Percentiles rank a stretch among this genome's conserved stretches.
These are phyloP conservation scores for Pterulicium gracile DNA, from an alignment of 1,284 basidiomycete genomes.

Conservation along the genomic window DNA sequence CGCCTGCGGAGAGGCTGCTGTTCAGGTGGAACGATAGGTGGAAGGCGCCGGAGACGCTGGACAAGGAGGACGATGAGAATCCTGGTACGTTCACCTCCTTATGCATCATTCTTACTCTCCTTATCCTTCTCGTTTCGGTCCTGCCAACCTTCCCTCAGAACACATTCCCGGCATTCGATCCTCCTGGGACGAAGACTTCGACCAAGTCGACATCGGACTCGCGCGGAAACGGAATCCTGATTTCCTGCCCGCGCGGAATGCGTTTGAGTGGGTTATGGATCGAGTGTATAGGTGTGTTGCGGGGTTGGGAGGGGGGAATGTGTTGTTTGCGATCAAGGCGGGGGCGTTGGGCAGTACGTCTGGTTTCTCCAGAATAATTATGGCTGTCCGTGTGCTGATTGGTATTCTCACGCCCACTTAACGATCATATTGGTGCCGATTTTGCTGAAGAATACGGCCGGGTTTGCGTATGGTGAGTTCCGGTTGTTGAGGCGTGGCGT, in stretches of 20 bases:
- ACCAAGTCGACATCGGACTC: constrained; percentile 38
- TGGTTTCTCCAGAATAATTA: not conserved
- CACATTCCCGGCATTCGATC: not conserved
- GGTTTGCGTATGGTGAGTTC: constrained; percentile 48
- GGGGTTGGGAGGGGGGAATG: constrained; percentile 43
- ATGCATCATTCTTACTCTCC: not conserved
- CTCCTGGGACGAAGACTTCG: not conserved
- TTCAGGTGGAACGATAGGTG: constrained; percentile 34
- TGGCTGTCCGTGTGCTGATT: constrained; percentile 1
- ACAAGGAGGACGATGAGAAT: constrained; percentile 44
- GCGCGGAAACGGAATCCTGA: constrained; percentile 61
- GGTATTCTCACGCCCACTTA: constrained; percentile 13
- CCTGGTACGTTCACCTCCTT: no score
- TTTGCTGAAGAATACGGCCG: constrained; percentile 41
- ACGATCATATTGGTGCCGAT: constrained; percentile 52
- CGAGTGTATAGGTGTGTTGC: constrained; percentile 29
- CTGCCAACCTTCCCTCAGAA: not conserved
- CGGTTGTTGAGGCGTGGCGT: not conserved
- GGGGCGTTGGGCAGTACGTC: constrained; percentile 48
- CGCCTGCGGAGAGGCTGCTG: constrained; percentile 36
- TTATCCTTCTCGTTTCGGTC: not conserved
- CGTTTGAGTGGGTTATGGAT: constrained; percentile 39
- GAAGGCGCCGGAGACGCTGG: constrained; percentile 33
- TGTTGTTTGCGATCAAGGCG: constrained; percentile 73
- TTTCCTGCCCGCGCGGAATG: constrained; percentile 56